These are phyloP conservation scores for Talaromyces sp. DNA, from an alignment of 2,329 filamentous ascomycete genomes.

Conservation along the genomic window DNA sequence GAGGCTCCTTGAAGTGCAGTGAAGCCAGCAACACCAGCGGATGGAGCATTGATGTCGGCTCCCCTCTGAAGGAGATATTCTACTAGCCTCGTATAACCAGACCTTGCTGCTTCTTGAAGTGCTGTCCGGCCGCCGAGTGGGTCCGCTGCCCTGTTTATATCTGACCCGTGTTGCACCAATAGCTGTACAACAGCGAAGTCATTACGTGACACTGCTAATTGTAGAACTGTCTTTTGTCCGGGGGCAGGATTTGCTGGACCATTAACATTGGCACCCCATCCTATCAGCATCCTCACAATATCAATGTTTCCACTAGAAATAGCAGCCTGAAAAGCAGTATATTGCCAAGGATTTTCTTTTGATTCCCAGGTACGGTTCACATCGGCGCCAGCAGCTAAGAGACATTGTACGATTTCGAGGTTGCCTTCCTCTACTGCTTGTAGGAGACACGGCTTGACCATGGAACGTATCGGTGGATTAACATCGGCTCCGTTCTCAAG, in stretches of 20 bases:
- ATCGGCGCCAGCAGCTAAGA: constrained; percentile 17
- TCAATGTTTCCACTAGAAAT: constrained; percentile 11
- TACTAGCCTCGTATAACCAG: constrained; percentile 12
- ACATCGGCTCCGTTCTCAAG: constrained; percentile 18
- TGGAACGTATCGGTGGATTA: neutral
- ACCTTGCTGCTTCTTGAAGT: constrained; percentile 13
- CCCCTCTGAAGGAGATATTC: constrained; percentile 11
- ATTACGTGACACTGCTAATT: constrained; percentile 13
- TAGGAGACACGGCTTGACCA: constrained; percentile 14
- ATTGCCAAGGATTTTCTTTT: neutral
- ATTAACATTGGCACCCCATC: constrained; percentile 16
- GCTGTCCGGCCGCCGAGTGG: constrained; percentile 6
- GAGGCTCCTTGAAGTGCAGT: constrained; percentile 24
- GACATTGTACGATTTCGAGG: constrained; percentile 16
- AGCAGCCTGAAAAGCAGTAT: constrained; percentile 15
- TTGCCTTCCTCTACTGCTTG: constrained; percentile 12
- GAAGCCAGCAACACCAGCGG: neutral
- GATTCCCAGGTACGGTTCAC: constrained; percentile 12
- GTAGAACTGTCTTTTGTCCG: constrained; percentile 15
- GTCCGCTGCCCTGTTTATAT: constrained; percentile 13
- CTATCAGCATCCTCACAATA: constrained; percentile 17
- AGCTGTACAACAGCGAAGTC: constrained; percentile 16
- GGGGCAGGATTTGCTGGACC: constrained; percentile 1
- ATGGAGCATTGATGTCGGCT: constrained; percentile 13
- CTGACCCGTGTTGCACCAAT: constrained; percentile 17